Conservation (phyloP, 106 monocot species). For the Chionographis japonica region DNA sequence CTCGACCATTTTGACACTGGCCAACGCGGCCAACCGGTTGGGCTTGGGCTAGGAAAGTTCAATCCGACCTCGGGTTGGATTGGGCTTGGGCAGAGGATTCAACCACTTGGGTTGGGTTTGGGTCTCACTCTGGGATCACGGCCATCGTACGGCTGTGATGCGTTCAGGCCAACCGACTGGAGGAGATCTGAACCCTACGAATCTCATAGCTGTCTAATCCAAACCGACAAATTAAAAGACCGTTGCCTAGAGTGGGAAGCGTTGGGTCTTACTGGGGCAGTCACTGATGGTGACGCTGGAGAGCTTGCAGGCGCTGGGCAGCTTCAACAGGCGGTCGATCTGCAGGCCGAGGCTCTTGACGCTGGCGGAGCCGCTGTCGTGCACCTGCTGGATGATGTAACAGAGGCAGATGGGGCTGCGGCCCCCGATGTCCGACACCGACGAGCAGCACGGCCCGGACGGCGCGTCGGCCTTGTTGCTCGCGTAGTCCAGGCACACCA, state of each 20-base stretch:
- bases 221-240: not conserved
- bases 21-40: too few species aligned
- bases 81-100: too few species aligned
- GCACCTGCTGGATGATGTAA: conserved; percentile 55
- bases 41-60: too few species aligned
- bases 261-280: conserved; percentile 49
- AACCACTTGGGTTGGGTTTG: too few species aligned
- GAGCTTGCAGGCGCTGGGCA: conserved; percentile 59
- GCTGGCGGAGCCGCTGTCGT: conserved; percentile 4
- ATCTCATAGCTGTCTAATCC: not conserved
- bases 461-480: conserved; percentile 37
- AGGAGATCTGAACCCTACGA: too few species aligned
- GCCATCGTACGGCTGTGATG: too few species aligned
- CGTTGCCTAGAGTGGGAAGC: not conserved
- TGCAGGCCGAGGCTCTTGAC: conserved; percentile 31
- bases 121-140: too few species aligned
- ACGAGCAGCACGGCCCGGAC: conserved; percentile 42
- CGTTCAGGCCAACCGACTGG: too few species aligned
- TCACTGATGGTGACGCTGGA: conserved; percentile 27
- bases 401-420: conserved; percentile 60
- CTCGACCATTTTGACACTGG: too few species aligned
- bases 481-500: conserved; percentile 49
- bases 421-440: conserved; percentile 25
- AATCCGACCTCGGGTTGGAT: too few species aligned
- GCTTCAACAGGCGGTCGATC: conserved; percentile 35